Evolutionary conservation across 2,329 filamentous ascomycete genomes (phyloP).

Genomic region (Aureobasidium sp.): DNA sequence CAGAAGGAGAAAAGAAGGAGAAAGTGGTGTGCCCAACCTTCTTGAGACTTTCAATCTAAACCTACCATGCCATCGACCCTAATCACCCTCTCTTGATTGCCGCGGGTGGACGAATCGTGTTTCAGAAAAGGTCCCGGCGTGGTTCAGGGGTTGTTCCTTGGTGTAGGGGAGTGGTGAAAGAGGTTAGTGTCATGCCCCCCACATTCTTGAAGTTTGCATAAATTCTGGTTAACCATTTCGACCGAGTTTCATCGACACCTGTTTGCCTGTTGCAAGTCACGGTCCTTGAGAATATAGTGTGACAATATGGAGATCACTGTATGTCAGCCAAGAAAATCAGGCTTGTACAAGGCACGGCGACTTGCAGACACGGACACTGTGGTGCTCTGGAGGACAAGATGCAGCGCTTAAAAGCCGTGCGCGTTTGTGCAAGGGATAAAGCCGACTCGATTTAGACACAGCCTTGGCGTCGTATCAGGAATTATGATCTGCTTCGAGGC

Average conservation of each 20-base stretch:
- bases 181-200: conserved; percentile 11
- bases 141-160: conserved; percentile 7
- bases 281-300: conserved; percentile 2
- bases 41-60: conserved; percentile 8
- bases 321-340: conserved; percentile 4
- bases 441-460: background rate
- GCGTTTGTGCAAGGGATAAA: background rate
- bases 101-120: conserved; percentile 1
- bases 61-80: background rate
- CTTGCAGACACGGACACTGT: background rate
- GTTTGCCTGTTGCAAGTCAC: conserved; percentile 3
- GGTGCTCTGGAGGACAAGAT: background rate
- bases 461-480: conserved; percentile 2
- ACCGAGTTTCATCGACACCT: conserved; percentile 1
- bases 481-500: conserved; percentile 12
- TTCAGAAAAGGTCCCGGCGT: conserved; percentile 9
- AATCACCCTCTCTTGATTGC: background rate
- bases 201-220: conserved; percentile 3
- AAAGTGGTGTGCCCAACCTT: conserved; percentile 11
- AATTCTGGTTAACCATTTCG: background rate
- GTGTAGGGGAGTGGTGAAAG: conserved; percentile 7
- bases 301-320: background rate
- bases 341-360: background rate
- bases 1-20: conserved; percentile 8
- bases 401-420: background rate